Evolutionary conservation across 768 basidiomycete genomes (phyloP), one percentile per base, ranked within the genome.

Genomic region (Lanmaoa rubissima): DNA sequence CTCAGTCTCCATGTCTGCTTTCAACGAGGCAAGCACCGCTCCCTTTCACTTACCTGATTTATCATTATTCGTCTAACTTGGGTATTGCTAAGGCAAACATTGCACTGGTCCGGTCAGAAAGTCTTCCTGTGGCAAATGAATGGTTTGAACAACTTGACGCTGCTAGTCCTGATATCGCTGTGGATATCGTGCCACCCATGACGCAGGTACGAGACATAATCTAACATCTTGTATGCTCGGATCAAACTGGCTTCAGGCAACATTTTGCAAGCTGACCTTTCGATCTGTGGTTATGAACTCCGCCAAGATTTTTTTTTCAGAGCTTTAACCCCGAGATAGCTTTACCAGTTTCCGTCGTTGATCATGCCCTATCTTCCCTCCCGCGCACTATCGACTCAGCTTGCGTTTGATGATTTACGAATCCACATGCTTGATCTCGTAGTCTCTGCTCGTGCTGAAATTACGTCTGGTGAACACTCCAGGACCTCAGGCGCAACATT

Each of bases 51-150:
- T n/a, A 10, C 16, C 16, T 26, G 14, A 21, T 48, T 21, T 31
- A 9, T 1, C 32, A 0, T 19, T 7, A 6, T 53, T 26, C n/a
- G 31, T 45, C 47, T 55, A 28, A 62, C 28, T 0, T 36, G 32
- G 2, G 10, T 38, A 2, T 12, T 28, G 1, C 35, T 28, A 53
- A 81, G 79, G 71, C 74, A 14, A 79, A 81, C 36, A 72, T 76
- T 54, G 74, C 77, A 7, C 68, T 81, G n/a, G 79, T 79, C 5
- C 82, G 81, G 81, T 62, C 66, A 17, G 79, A 82, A 59, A 71
- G 75, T 0, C 68, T 74, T 9, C 73, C 72, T 32, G 65, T 78
- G 2, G 56, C 74, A 9, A 61, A 75, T 26, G 75, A 80, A 58
- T 79, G 78, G 79, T 75, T 79, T 45, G 61, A 67, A 14, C 64